Evolutionary conservation across 306 rosid genomes (phyloP), one percentile per base, ranked within the genome.

Genomic region (Pueraria montana): DNA sequence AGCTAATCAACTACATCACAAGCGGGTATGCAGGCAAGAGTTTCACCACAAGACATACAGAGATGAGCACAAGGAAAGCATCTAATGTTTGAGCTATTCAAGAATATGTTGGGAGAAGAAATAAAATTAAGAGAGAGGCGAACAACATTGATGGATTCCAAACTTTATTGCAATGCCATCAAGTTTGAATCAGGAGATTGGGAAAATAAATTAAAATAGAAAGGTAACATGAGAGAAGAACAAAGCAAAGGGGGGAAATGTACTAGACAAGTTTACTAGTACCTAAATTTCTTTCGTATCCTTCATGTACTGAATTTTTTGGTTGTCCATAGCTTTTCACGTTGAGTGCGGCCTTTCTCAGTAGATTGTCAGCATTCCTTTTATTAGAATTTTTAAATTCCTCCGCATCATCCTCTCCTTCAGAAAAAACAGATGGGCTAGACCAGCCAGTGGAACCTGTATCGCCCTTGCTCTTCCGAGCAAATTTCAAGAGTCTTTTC

Each of bases 321-420:
- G 86, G 90, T 77, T 86, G 97, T 76, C 94, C 93, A 56, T 89
- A 87, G 86, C 89, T 93, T 87, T 84, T 91, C 45, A 82, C 86
- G 62, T 87, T 78, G 50, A 90, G 91, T 43, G 94, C 87, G 67
- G 96, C 92, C 93, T 93, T 93, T 85, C 91, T 87, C 82, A 88
- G 86, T 70, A 90, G 86, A 72, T 87, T 93, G 78, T 95, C 98
- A 18, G 92, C 84, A 80, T 87, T 91, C 83, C 90, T 87, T 80
- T 79, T 88, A 85, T 59, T 65, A 23, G 80, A 70, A 82, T 71
- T 81, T 85, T 85, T 91, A 48, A 91, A 74, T 56, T 91, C 93
- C 78, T 91, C 96, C n/a, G 85, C 82, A 80, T 93, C 97, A 81
- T 96, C 99, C 91, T 96, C 99, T 79, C 99, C 98, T 90, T 94